Evolutionary conservation across 768 basidiomycete species (phyloP).

Genomic region (Lentinula raphanica): DNA sequence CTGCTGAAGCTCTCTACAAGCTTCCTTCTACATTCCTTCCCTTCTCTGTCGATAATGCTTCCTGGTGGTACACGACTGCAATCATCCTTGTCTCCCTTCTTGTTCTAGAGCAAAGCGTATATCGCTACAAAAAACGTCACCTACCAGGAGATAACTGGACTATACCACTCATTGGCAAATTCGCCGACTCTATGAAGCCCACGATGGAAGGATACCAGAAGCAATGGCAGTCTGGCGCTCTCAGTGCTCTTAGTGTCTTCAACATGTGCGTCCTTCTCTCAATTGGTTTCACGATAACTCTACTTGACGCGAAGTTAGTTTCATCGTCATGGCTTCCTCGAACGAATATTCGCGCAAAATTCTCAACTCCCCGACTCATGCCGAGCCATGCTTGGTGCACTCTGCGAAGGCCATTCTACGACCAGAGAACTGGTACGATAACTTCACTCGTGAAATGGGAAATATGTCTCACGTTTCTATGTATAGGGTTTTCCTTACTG

Average conservation of each 20-base stretch:
- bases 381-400: conserved; percentile 92
- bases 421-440: conserved; percentile 76
- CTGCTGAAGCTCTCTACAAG: conserved; percentile 34
- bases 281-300: neutral
- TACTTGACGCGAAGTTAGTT: conserved; percentile 44
- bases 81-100: conserved; percentile 72
- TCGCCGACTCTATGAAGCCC: conserved; percentile 87
- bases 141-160: conserved; percentile 90
- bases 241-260: conserved; percentile 91
- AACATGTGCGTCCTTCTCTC: conserved; percentile 69
- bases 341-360: conserved; percentile 94
- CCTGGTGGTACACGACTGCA: conserved; percentile 66
- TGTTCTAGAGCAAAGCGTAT: conserved; percentile 81
- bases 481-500: conserved; percentile 91
- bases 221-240: conserved; percentile 86
- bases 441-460: neutral
- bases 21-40: conserved; percentile 41
- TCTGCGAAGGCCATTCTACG: conserved; percentile 84
- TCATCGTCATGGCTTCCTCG: conserved; percentile 96
- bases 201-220: conserved; percentile 87
- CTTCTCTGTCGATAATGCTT: conserved; percentile 25
- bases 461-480: neutral
- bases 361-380: conserved; percentile 86
- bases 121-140: conserved; percentile 82
- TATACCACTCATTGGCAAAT: conserved; percentile 96